A percentile compares a stretch with the other conserved stretches of the same genome.
These are phyloP conservation scores for Tephrocybe sp. DNA, from an alignment of 768 basidiomycete genomes.

Conservation along the genomic window DNA sequence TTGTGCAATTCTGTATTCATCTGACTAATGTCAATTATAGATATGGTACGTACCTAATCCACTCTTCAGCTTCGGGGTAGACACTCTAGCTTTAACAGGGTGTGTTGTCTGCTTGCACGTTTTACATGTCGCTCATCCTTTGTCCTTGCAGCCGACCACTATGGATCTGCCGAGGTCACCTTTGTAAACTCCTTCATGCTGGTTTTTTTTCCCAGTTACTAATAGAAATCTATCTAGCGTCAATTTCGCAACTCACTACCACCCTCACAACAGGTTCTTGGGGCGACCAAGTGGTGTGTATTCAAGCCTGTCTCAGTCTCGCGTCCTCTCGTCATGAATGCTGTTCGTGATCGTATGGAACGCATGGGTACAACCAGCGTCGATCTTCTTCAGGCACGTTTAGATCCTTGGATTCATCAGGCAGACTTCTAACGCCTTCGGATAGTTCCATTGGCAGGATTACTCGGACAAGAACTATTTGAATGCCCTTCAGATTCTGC, in stretches of 20 bases:
- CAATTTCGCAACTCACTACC: conserved; percentile 57
- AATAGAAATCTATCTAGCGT: conserved; percentile 47
- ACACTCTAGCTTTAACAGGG: conserved; percentile 10
- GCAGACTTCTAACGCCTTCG: not conserved
- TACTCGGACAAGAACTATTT: conserved; percentile 47
- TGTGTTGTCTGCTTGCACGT: not conserved
- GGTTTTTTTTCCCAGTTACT: conserved; percentile 8
- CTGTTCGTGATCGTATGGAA: conserved; percentile 66
- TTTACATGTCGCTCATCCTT: not conserved
- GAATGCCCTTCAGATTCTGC: conserved; percentile 47
- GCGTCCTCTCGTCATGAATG: conserved; percentile 56
- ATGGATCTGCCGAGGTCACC: conserved; percentile 80
- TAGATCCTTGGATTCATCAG: not conserved
- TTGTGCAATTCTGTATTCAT: not conserved
- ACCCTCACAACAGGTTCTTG: conserved; percentile 46
- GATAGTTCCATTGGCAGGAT: conserved; percentile 83
- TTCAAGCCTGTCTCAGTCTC: conserved; percentile 57
- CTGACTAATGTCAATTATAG: conserved; percentile 26
- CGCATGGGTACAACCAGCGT: conserved; percentile 61
- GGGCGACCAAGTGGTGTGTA: conserved; percentile 88
- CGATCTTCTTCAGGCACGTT: conserved; percentile 72
- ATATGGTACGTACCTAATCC: conserved; percentile 49
- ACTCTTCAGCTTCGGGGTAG: not conserved
- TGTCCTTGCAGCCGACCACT: conserved; percentile 69
- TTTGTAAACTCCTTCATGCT: conserved; percentile 47